Percentiles rank a stretch among this genome's conserved stretches.
These are phyloP conservation scores for Stramenopiles sp. DNA, from an alignment of 352 stramenopile genomes.

Conservation along the genomic window DNA sequence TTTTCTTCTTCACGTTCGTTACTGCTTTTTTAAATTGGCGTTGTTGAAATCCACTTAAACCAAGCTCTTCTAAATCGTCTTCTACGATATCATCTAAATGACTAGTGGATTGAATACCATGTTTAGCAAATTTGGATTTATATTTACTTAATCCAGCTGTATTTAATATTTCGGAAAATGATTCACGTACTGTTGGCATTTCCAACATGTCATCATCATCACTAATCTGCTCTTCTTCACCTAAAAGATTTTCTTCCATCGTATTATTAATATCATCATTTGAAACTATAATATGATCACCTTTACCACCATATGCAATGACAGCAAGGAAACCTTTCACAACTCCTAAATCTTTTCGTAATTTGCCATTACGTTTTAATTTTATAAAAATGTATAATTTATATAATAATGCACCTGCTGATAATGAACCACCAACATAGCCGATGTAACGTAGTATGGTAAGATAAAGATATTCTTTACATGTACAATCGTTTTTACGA, in stretches of 20 bases:
- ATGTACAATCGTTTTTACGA: neutral
- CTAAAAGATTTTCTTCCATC: neutral
- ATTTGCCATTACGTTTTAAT: neutral
- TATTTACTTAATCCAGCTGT: neutral
- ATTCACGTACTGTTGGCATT: neutral
- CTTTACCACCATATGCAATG: neutral
- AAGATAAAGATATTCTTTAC: neutral
- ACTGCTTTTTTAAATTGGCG: neutral
- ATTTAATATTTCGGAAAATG: neutral
- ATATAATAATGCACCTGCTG: neutral
- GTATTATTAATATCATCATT: neutral
- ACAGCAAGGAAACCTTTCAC: neutral
- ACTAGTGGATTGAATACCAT: neutral
- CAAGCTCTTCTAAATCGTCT: neutral
- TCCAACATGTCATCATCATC: neutral
- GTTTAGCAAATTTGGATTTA: neutral
- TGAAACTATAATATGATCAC: neutral
- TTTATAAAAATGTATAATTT: neutral
- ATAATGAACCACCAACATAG: neutral
- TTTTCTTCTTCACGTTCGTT: no score
- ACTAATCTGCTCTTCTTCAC: no score
- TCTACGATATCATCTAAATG: neutral
- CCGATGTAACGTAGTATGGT: neutral
- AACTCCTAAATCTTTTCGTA: neutral
- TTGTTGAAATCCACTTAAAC: neutral